Percentiles rank a stretch among this genome's conserved stretches.
Evolutionary conservation across 768 basidiomycete genomes (phyloP).

Genomic region (Tremella mesenterica): DNA sequence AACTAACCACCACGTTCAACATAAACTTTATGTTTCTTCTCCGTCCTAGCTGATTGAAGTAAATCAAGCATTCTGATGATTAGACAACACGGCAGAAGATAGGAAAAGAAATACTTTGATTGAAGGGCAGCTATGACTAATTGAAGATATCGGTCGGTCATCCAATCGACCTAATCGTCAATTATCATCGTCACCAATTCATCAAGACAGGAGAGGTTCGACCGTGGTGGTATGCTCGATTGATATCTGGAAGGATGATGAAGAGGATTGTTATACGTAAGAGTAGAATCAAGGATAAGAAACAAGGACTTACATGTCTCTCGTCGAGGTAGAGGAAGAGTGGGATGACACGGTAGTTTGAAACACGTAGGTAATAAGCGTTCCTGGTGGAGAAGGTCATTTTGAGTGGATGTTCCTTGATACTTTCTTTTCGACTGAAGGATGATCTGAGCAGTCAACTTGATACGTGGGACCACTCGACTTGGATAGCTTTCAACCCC

Average conservation of each 20-base stretch:
- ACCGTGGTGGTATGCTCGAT: slow-evolving; percentile 1
- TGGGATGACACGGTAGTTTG: slow-evolving; percentile 63
- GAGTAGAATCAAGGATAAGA: not conserved
- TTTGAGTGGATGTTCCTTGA: too few relatives aligned
- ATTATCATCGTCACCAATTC: not conserved
- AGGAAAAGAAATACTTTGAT: slow-evolving; percentile 51
- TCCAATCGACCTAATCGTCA: slow-evolving; percentile 56
- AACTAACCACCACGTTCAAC: slow-evolving; percentile 71
- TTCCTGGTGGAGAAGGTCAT: slow-evolving; percentile 69
- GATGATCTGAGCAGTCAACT: too few relatives aligned
- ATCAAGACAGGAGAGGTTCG: not conserved
- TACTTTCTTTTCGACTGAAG: too few relatives aligned
- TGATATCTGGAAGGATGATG: not conserved
- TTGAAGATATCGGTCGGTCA: slow-evolving; percentile 73
- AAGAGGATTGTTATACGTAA: not conserved
- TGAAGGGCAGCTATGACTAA: slow-evolving; percentile 70
- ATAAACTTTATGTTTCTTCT: slow-evolving; percentile 65
- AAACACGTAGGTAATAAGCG: slow-evolving; percentile 72
- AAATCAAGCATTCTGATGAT: slow-evolving; percentile 41
- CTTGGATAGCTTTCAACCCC: too few relatives aligned
- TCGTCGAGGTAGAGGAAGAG: slow-evolving; percentile 84
- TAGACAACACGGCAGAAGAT: slow-evolving; percentile 48
- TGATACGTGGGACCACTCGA: too few relatives aligned
- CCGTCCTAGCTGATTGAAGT: slow-evolving; percentile 17
- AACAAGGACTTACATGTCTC: slow-evolving; percentile 52